Base-by-base conservation (phyloP, 352 stramenopile genomes). In the Salisapilia sapeloensis region DNA sequence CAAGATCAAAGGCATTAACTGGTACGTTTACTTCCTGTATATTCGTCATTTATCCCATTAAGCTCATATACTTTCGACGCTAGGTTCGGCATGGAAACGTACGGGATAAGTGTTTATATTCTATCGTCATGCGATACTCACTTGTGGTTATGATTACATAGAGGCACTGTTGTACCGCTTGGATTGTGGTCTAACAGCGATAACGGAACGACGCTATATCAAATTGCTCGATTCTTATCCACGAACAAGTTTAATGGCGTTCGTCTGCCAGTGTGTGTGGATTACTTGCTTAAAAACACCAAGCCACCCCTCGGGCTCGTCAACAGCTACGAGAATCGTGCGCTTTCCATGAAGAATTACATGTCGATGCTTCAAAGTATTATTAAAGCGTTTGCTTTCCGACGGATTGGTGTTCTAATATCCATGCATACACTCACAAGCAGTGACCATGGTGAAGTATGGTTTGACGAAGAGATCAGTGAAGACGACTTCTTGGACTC, bases 221-320 rank as follows among this genome's bases (percentile, higher is more conserved):
- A 58, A 11, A 50, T 67, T 28, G 55, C 48, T 15, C 39, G 35
- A 6, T 66, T 66, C 21, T 29, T 66, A 21, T 32, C 42, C 26
- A 50, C 42, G 4, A 61, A 66, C 47, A 66, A 66, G 20, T 66
- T 62, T 29, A 66, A 62, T 22, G 48, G 42, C 2, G 51, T 62
- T 16, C 55, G 55, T 22, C 28, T 66, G 23, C 55, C 50, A 12
- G 45, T 66, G n/a, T 82, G 53, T 7, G 37, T 84, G 6, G 60
- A 84, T 25, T 77, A 78, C 40, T 40, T 87, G 2, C 34, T 82
- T 3, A 58, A 65, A 20, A 83, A 87, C 53, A 78, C 43, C 21
- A 33, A 56, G 10, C 72, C 72, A 0, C 46, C 54, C n/a, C 53
- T 59, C 4, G 61, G 52, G 3, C 41, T 84, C n/a, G 58, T 87